A percentile compares a stretch with the other conserved stretches of the same genome.
phyloP scores from a whole-genome alignment of 1,139 yeast species.

The Candida mesenterica region DNA sequence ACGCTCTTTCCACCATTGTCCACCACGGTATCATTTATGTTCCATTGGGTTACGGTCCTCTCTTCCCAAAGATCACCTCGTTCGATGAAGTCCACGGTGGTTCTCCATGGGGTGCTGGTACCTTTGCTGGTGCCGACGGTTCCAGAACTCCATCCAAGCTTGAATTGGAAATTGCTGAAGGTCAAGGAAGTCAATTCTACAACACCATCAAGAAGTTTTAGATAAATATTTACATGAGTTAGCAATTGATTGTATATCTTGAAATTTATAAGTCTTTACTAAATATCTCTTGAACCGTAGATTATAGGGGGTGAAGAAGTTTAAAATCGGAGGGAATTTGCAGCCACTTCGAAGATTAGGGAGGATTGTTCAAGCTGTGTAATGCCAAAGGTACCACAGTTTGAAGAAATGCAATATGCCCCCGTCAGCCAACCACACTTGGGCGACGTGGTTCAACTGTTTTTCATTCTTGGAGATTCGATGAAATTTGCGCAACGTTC shows the following conservation, averaged over 20 bases:
- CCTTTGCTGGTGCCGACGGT: slow-evolving; percentile 38
- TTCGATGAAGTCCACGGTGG: slow-evolving; percentile 38
- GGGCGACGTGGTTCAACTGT: too few relatives aligned
- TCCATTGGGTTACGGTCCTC: slow-evolving; percentile 37
- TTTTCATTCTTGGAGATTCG: too few relatives aligned
- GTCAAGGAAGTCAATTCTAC: slow-evolving; percentile 37
- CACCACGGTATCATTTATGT: slow-evolving; percentile 40
- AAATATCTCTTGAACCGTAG: background rate
- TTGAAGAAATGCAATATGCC: too few relatives aligned
- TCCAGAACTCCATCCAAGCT: slow-evolving; percentile 33
- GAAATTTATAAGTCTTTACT: background rate
- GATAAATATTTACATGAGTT: slow-evolving; percentile 2
- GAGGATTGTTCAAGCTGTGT: too few relatives aligned
- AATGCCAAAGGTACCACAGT: too few relatives aligned
- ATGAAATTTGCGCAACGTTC: too few relatives aligned
- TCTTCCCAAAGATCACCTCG: slow-evolving; percentile 26
- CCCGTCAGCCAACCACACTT: too few relatives aligned
- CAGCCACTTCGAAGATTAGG: too few relatives aligned
- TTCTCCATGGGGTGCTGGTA: slow-evolving; percentile 45
- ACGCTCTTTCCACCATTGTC: slow-evolving; percentile 30
- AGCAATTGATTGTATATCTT: background rate
- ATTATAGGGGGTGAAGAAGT: too few relatives aligned
- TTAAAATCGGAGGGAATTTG: too few relatives aligned
- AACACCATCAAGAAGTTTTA: slow-evolving; percentile 17
- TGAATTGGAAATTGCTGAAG: slow-evolving; percentile 33